Conservation (phyloP, 2,329 filamentous ascomycete species). For the Hymenoscyphus salicellus region DNA sequence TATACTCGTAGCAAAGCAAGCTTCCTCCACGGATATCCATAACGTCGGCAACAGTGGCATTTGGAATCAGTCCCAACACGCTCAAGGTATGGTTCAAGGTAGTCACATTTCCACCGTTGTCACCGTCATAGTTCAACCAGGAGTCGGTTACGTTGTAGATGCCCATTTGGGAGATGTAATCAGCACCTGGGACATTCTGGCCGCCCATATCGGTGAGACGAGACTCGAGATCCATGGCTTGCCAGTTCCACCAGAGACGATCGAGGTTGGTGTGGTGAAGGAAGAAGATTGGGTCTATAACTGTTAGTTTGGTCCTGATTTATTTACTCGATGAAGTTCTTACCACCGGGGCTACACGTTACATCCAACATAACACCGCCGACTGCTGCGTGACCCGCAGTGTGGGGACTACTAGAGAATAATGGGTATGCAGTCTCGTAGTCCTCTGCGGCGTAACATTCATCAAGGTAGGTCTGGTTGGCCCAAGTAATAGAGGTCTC, state of each 20-base stretch:
- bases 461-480: too few species aligned
- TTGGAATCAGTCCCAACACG: slow-evolving; percentile 2
- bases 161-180: neutral
- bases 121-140: neutral
- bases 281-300: slow-evolving; percentile 35
- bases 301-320: too few species aligned
- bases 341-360: slow-evolving; percentile 23
- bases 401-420: too few species aligned
- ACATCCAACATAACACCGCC: too few species aligned
- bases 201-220: slow-evolving; percentile 9
- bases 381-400: too few species aligned
- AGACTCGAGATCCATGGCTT: slow-evolving; percentile 24
- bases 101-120: slow-evolving; percentile 11
- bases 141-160: neutral
- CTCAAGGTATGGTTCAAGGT: slow-evolving; percentile 9
- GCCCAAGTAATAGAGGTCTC: too few species aligned
- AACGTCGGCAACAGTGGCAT: slow-evolving; percentile 10
- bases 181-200: neutral
- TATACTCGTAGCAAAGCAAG: slow-evolving; percentile 11
- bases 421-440: too few species aligned
- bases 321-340: too few species aligned
- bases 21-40: slow-evolving; percentile 9
- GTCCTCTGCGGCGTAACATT: too few species aligned
- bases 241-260: slow-evolving; percentile 35
- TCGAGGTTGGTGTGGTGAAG: slow-evolving; percentile 30